A percentile compares a stretch with the other conserved stretches of the same genome.
Evolutionary conservation across 2,329 filamentous ascomycete genomes (phyloP).

Genomic region (Neofusicoccum sp.): DNA sequence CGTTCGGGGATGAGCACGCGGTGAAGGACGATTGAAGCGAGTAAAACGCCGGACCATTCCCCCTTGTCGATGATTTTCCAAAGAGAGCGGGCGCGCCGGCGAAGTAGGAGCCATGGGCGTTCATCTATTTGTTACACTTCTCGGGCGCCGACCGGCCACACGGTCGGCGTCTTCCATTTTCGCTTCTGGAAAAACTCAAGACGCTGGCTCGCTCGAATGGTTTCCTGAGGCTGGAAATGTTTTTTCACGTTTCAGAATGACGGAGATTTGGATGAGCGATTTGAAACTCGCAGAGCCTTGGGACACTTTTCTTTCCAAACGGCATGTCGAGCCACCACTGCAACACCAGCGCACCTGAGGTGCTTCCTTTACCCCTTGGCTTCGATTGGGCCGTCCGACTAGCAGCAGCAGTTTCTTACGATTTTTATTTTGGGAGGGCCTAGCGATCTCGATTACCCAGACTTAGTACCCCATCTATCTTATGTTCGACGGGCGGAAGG

Average conservation of each 20-base stretch:
- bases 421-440: conserved; percentile 9
- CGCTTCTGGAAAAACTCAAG: conserved; percentile 16
- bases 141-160: neutral
- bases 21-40: conserved; percentile 9
- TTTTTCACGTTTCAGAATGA: conserved; percentile 12
- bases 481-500: neutral
- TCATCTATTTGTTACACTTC: conserved; percentile 3
- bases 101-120: neutral
- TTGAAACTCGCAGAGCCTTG: neutral
- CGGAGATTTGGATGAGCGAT: conserved; percentile 11
- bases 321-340: neutral
- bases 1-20: conserved; percentile 25
- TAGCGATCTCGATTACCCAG: neutral
- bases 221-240: conserved; percentile 9
- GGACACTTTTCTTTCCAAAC: neutral
- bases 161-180: neutral
- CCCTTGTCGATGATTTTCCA: conserved; percentile 1
- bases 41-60: neutral
- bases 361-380: neutral
- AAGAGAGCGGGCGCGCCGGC: neutral
- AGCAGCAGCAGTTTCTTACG: conserved; percentile 5
- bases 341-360: conserved; percentile 1
- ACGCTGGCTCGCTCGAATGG: conserved; percentile 17
- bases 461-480: conserved; percentile 9
- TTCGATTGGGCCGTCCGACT: conserved; percentile 6